Evolutionary conservation across 495 filamentous ascomycete genomes (phyloP).

Genomic region (Aspergillus nanangensis): DNA sequence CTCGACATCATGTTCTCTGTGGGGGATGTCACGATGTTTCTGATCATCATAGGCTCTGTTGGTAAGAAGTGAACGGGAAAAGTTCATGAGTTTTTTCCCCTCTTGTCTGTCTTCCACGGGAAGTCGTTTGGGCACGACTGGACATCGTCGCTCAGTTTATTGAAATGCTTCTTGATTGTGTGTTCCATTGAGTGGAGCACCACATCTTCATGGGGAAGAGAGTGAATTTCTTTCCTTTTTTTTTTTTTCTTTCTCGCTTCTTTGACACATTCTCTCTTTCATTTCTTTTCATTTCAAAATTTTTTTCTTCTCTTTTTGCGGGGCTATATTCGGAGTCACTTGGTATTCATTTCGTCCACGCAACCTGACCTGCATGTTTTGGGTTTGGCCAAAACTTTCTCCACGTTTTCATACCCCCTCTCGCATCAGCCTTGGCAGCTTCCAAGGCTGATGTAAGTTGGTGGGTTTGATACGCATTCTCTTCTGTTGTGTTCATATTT

Average conservation of each 20-base stretch:
- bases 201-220: too few relatives aligned
- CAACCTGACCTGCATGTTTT: too few relatives aligned
- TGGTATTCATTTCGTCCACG: background rate
- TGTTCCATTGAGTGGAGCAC: background rate
- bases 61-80: constrained; percentile 9
- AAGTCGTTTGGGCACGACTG: background rate
- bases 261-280: background rate
- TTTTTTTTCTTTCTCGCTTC: too few relatives aligned
- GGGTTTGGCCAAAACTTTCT: background rate
- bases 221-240: too few relatives aligned
- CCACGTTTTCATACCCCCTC: background rate
- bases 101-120: background rate
- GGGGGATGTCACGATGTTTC: constrained; percentile 15
- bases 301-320: background rate
- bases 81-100: constrained; percentile 8
- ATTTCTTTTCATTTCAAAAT: background rate
- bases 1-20: constrained; percentile 20
- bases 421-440: too few relatives aligned
- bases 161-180: background rate
- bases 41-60: constrained; percentile 3
- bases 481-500: too few relatives aligned
- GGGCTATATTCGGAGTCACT: background rate
- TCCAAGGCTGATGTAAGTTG: too few relatives aligned
- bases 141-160: background rate
- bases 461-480: too few relatives aligned